These are phyloP conservation scores for Alternaria alternata DNA, from an alignment of 2,329 filamentous ascomycete genomes.

Conservation along the genomic window DNA sequence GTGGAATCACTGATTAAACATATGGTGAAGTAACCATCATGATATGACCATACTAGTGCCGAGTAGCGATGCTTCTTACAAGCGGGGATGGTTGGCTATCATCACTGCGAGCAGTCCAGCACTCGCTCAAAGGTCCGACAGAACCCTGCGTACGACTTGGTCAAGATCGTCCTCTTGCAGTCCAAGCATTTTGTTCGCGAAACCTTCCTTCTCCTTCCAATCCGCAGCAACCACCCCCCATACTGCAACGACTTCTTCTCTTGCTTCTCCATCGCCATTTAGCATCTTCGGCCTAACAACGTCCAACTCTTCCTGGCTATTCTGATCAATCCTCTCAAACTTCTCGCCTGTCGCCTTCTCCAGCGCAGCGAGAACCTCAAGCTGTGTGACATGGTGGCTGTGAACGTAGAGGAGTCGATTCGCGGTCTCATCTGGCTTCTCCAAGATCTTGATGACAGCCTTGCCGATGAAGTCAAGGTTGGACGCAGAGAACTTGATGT, in stretches of 20 bases:
- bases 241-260: slow-evolving; percentile 45
- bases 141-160: slow-evolving; percentile 37
- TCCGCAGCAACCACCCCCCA: slow-evolving; percentile 47
- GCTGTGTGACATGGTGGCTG: slow-evolving; percentile 66
- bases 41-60: background rate
- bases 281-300: slow-evolving; percentile 43
- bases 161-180: slow-evolving; percentile 44
- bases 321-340: slow-evolving; percentile 58
- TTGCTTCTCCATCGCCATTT: slow-evolving; percentile 41
- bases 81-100: background rate
- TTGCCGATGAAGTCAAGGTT: slow-evolving; percentile 63
- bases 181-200: slow-evolving; percentile 44
- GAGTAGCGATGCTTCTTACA: too few species aligned
- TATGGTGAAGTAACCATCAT: background rate
- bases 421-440: slow-evolving; percentile 55
- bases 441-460: slow-evolving; percentile 62
- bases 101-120: background rate
- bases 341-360: slow-evolving; percentile 62
- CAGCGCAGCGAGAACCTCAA: slow-evolving; percentile 63
- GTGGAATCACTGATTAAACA: background rate
- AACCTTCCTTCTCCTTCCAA: slow-evolving; percentile 42
- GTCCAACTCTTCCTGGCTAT: slow-evolving; percentile 42
- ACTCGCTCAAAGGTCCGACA: slow-evolving; percentile 19
- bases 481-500: slow-evolving; percentile 62
- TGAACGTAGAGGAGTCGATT: slow-evolving; percentile 68